phyloP scores from a whole-genome alignment of 163 green algal genomes.

The Chlamydomonas reinhardtii region DNA sequence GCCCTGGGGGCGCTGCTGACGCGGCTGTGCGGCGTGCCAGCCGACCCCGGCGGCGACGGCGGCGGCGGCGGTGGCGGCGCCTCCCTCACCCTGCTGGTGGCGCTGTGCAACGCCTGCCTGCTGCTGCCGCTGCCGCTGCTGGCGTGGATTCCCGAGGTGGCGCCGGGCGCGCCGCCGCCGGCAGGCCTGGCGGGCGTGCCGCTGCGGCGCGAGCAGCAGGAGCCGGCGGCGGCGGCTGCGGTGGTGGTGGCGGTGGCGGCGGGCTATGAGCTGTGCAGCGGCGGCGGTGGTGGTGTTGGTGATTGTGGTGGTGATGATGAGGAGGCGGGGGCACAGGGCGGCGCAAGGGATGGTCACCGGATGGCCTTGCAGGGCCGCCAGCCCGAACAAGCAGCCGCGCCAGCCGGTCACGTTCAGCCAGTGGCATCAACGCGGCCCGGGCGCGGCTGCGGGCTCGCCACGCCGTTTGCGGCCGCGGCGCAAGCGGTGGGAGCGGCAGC shows the following conservation, averaged over 20 bases:
- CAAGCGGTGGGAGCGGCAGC: too few species aligned
- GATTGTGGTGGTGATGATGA: neutral
- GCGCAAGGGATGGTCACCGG: too few species aligned
- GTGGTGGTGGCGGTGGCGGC: too few species aligned
- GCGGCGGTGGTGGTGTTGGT: too few species aligned
- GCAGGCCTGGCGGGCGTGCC: neutral
- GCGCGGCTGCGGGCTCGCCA: too few species aligned
- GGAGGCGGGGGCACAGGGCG: too few species aligned
- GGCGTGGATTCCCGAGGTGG: neutral
- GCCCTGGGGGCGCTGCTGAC: slow-evolving; percentile 1
- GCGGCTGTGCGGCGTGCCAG: neutral
- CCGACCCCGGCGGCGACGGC: neutral
- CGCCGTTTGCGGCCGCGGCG: too few species aligned
- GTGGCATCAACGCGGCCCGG: too few species aligned
- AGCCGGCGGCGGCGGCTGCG: neutral
- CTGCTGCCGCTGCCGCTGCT: slow-evolving; percentile 26
- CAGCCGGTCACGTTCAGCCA: too few species aligned
- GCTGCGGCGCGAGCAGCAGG: neutral
- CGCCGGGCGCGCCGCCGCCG: too few species aligned
- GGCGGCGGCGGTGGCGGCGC: neutral
- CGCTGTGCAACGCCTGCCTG: neutral
- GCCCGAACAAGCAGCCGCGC: too few species aligned
- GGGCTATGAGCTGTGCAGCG: neutral
- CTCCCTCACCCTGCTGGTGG: neutral
- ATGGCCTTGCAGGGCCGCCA: too few species aligned